These are phyloP conservation scores for Syzygium syzygioides DNA, from an alignment of 441 rosid genomes.

Conservation along the genomic window DNA sequence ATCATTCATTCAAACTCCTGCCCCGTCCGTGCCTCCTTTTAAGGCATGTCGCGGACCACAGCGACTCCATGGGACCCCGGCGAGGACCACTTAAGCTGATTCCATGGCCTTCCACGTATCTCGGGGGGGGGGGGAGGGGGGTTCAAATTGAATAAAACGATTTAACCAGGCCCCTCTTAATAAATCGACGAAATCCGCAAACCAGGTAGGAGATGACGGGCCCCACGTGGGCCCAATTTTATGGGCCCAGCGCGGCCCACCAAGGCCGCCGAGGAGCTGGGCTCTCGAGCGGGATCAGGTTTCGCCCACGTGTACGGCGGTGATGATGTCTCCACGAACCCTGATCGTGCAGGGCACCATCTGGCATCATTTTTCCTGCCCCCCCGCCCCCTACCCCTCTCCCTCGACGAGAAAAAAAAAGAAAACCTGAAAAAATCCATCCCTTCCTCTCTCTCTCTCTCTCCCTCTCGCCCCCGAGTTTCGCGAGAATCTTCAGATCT, in stretches of 20 bases:
- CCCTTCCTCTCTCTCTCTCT: neutral
- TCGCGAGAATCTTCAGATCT: neutral
- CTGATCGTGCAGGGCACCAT: conserved; percentile 15
- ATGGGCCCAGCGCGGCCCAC: neutral
- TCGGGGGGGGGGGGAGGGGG: neutral
- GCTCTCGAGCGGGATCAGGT: neutral
- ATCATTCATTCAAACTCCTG: neutral
- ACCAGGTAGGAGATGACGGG: neutral
- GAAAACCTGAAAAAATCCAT: neutral
- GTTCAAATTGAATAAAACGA: neutral
- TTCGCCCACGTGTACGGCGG: conserved; percentile 7
- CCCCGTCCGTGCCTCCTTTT: neutral
- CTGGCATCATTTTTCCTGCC: neutral
- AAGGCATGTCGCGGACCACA: neutral
- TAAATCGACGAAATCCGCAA: neutral
- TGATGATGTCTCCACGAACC: conserved; percentile 5
- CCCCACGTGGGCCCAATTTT: neutral
- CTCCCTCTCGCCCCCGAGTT: neutral
- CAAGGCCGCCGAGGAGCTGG: neutral
- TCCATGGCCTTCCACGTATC: neutral
- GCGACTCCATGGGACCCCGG: neutral
- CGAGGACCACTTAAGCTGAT: neutral
- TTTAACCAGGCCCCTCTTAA: neutral
- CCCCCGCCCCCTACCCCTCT: neutral
- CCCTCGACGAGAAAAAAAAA: neutral